Evolutionary conservation across 78 protist species (phyloP).

Genomic region (Dictyostelium intermedium): DNA sequence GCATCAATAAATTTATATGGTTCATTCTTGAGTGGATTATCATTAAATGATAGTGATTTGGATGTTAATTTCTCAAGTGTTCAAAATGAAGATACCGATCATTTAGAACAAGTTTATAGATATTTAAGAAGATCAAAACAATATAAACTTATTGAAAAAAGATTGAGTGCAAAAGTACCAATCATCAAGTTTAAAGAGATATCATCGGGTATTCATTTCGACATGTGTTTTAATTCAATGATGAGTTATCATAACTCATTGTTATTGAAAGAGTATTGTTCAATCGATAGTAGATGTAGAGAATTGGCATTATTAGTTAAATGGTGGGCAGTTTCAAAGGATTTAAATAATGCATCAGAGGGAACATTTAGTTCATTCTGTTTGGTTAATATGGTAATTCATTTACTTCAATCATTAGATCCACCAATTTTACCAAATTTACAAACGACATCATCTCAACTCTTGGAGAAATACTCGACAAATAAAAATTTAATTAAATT

Average conservation of each 20-base stretch:
- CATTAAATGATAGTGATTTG: slow-evolving; percentile 1
- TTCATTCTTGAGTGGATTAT: not conserved
- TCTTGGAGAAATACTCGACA: not conserved
- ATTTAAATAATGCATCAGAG: slow-evolving; percentile 17
- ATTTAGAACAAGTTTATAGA: not conserved
- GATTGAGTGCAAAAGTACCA: slow-evolving; percentile 9
- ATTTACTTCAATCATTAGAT: slow-evolving; percentile 14
- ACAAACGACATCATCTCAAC: not conserved
- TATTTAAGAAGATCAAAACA: not conserved
- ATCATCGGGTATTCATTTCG: not conserved
- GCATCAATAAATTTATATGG: not conserved
- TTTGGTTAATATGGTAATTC: slow-evolving; percentile 27
- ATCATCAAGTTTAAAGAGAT: slow-evolving; percentile 10
- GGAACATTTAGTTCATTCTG: slow-evolving; percentile 22
- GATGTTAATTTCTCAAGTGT: not conserved
- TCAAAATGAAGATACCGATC: not conserved
- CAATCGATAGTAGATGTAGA: not conserved
- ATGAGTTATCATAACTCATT: slow-evolving; percentile 17
- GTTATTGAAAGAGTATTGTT: not conserved
- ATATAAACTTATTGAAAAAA: not conserved
- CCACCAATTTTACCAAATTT: slow-evolving; percentile 57
- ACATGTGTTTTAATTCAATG: slow-evolving; percentile 6
- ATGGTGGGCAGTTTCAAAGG: not conserved
- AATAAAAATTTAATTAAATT: not conserved
- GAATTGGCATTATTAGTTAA: not conserved